Evolutionary conservation across 257 asterid genomes (phyloP).

Genomic region (Handroanthus guayacan): DNA sequence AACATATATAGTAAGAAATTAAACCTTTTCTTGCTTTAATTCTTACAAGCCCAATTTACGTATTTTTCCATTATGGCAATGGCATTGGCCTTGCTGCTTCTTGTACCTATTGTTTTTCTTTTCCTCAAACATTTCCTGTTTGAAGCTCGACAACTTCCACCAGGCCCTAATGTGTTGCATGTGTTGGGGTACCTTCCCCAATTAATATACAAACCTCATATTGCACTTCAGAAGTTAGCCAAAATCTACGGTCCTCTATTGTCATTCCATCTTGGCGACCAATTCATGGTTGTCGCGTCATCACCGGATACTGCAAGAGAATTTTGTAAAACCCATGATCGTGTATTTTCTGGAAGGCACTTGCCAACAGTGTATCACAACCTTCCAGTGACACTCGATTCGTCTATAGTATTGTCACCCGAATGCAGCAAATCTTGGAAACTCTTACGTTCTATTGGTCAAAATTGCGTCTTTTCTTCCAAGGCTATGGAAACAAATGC

Average conservation of each 20-base stretch:
- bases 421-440: constrained; percentile 18
- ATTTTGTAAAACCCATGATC: background rate
- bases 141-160: background rate
- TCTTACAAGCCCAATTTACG: too few species aligned
- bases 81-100: background rate
- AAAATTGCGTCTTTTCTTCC: constrained; percentile 28
- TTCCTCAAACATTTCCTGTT: background rate
- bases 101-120: background rate
- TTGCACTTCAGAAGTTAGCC: constrained; percentile 10
- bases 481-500: constrained; percentile 17
- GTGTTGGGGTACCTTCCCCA: background rate
- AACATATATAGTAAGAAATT: too few species aligned
- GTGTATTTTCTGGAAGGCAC: constrained; percentile 24
- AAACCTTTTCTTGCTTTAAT: too few species aligned
- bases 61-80: background rate
- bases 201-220: constrained; percentile 8
- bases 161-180: background rate
- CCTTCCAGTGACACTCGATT: constrained; percentile 1
- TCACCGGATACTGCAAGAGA: constrained; percentile 12
- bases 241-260: constrained; percentile 22
- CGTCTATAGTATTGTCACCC: background rate
- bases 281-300: constrained; percentile 20
- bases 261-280: constrained; percentile 19
- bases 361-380: constrained; percentile 3
- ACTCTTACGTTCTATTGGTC: constrained; percentile 5